A percentile compares a stretch with the other conserved stretches of the same genome.
These are phyloP conservation scores for Populus trichocarpa DNA, from an alignment of 441 rosid genomes.

Conservation along the genomic window DNA sequence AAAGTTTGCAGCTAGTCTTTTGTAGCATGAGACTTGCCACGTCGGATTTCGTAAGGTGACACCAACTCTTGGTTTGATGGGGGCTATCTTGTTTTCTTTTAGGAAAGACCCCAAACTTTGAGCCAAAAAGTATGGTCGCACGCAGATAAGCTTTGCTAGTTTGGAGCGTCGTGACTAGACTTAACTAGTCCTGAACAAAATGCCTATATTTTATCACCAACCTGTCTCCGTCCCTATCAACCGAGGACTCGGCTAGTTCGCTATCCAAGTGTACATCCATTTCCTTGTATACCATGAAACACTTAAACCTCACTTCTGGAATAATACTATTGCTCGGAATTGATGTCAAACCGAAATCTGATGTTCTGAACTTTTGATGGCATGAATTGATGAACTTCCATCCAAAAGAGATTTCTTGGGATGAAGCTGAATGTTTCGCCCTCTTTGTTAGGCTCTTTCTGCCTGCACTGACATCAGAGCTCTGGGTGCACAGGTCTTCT, in stretches of 20 bases:
- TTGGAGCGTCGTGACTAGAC: background rate
- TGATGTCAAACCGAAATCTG: background rate
- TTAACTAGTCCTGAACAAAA: no score
- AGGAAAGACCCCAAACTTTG: background rate
- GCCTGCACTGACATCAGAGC: background rate
- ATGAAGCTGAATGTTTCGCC: background rate
- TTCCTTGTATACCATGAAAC: background rate
- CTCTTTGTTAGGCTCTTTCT: background rate
- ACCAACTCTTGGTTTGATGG: background rate
- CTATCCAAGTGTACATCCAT: background rate
- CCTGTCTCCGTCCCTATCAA: background rate
- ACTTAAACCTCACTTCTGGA: background rate
- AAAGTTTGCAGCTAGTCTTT: no score
- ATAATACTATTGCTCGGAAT: background rate
- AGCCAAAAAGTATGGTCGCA: background rate
- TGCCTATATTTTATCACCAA: no score
- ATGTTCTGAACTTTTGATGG: background rate
- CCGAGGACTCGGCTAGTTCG: background rate
- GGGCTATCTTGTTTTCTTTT: background rate
- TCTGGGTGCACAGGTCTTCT: background rate
- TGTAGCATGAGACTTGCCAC: no score
- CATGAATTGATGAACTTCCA: background rate
- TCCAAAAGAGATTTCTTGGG: background rate
- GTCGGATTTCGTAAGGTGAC: no score
- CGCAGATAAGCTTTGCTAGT: background rate